Base-by-base conservation (phyloP, 2,329 filamentous ascomycete genomes). In the Remersonia thermophila region DNA sequence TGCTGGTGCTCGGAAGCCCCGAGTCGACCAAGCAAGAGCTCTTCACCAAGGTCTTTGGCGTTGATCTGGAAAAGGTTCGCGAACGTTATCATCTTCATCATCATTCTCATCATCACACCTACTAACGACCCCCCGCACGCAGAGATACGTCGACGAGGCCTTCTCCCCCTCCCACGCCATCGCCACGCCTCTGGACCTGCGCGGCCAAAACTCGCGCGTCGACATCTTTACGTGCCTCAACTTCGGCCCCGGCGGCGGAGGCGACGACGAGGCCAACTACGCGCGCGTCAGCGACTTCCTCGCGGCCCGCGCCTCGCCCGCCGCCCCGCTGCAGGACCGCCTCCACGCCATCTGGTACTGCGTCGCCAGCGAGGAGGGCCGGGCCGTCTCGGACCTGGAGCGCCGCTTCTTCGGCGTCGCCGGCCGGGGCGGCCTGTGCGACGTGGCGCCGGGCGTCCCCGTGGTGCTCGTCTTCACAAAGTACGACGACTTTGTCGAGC, bases 311-410 rank as follows among this genome's bases (percentile, higher is more conserved):
- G 33, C 39, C 16, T n/a, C 38, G 3, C 25, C 34, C 4, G 35
- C 39, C 6, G 31, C 31, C 12, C 25, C 30, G 8, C 31, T 28
- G 18, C 29, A 34, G 9, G 36, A 44, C 20, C 40, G 36, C 18
- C 37, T 48, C 35, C 48, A 50, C 40, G 42, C 40, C 42, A 45
- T 50, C 30, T 50, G 48, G 48, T 50, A 50, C 43, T 50, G 47
- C 38, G 47, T 49, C 3, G 42, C 48, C 1, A 42, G 40, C 36
- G 42, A 49, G 38, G 44, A 45, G 30, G 30, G 23, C 28, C 36
- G 47, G 1, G 20, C 35, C 6, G 40, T 50, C 4, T 18, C 31
- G 3, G 32, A 36, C 0, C 38, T 48, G 4, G 48, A 50, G 30
- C 33, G 15, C 7, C 41, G 40, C 15, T 50, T 50, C 38, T 48